Conservation (phyloP, 2,329 filamentous ascomycete species). For the Pseudogymnoascus destructans region DNA sequence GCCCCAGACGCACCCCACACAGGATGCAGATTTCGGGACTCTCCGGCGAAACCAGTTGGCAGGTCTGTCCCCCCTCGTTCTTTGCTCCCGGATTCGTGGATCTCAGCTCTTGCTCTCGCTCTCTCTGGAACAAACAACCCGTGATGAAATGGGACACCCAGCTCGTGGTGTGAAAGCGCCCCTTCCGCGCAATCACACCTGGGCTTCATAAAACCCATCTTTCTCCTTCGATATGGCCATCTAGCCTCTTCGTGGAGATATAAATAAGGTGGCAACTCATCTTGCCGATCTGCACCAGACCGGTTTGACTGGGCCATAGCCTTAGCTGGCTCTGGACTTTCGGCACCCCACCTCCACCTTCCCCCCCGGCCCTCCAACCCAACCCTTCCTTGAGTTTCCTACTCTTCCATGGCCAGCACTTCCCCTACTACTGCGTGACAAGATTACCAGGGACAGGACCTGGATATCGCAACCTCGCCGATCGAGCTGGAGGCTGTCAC, state of each 20-base stretch:
- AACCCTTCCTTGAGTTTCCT: neutral
- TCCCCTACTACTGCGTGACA: neutral
- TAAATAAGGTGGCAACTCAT: neutral
- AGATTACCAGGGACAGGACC: conserved; percentile 3
- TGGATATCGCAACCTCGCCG: neutral
- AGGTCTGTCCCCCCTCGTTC: conserved; percentile 76
- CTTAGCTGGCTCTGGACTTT: neutral
- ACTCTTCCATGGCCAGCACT: conserved; percentile 1
- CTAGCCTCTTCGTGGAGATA: neutral
- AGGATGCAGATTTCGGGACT: conserved; percentile 97
- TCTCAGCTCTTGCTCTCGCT: conserved; percentile 27
- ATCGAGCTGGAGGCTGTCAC: neutral
- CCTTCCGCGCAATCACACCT: neutral
- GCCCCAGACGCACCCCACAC: conserved; percentile 85
- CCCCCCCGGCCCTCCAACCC: neutral
- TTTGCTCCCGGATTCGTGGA: conserved; percentile 33
- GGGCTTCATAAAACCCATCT: neutral
- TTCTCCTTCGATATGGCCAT: neutral
- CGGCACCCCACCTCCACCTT: neutral
- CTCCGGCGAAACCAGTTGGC: conserved; percentile 97
- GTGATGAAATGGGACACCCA: neutral
- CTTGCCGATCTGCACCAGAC: neutral
- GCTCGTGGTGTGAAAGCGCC: neutral
- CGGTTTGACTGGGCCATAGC: neutral
- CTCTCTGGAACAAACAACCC: conserved; percentile 12